phyloP scores from a whole-genome alignment of 768 basidiomycete species.

The Lactifluus echinatus region DNA sequence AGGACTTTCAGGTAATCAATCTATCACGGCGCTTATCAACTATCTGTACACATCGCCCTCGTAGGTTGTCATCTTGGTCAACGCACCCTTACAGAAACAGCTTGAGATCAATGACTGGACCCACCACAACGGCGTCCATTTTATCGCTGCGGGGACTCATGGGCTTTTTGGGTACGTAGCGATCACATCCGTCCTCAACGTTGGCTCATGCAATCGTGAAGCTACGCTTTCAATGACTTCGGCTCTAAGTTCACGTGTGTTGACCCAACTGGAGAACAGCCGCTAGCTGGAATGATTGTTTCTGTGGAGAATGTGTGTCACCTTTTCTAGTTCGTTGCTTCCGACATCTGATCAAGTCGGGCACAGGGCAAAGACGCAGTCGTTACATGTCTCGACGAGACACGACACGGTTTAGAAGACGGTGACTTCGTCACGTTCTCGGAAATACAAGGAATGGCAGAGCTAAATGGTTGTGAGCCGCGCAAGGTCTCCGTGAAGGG shows the following conservation, averaged over 20 bases:
- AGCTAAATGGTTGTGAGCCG: conserved; percentile 85
- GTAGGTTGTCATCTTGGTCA: conserved; percentile 86
- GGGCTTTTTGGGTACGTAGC: conserved; percentile 83
- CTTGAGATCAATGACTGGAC: conserved; percentile 96
- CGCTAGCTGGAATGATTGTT: conserved; percentile 91
- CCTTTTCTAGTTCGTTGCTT: background rate
- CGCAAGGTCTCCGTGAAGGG: conserved; percentile 90
- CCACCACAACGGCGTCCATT: conserved; percentile 79
- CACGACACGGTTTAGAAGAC: conserved; percentile 96
- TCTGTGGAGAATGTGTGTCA: conserved; percentile 70
- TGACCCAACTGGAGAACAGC: conserved; percentile 96
- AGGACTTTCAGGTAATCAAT: conserved; percentile 71
- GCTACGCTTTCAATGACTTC: conserved; percentile 94
- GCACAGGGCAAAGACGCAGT: conserved; percentile 76
- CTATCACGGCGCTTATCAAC: background rate
- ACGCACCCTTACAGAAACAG: conserved; percentile 68
- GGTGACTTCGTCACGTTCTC: conserved; percentile 96
- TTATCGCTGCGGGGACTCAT: conserved; percentile 84
- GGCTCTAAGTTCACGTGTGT: conserved; percentile 91
- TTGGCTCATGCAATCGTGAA: conserved; percentile 27
- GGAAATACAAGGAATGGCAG: conserved; percentile 92
- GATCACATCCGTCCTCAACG: background rate
- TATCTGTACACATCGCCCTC: conserved; percentile 1
- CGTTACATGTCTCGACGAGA: conserved; percentile 94
- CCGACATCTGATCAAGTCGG: conserved; percentile 3